These are phyloP conservation scores for Coprinopsis marcescibilis DNA, from an alignment of 768 basidiomycete genomes.

Conservation along the genomic window DNA sequence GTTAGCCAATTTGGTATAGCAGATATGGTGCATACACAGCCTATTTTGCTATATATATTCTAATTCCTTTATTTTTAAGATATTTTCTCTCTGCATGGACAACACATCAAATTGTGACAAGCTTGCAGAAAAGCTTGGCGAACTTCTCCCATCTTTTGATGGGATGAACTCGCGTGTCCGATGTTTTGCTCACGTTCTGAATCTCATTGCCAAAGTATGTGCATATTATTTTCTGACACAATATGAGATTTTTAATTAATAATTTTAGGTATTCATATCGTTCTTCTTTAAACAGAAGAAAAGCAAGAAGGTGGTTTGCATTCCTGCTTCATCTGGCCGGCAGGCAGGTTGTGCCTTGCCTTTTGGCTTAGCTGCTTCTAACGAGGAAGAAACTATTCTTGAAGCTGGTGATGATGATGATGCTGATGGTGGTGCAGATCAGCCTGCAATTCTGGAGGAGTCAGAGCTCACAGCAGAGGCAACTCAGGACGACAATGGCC, in stretches of 20 bases:
- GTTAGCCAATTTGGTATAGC: constrained; percentile 22
- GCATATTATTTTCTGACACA: background rate
- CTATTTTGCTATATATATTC: constrained; percentile 2
- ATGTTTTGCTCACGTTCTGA: constrained; percentile 28
- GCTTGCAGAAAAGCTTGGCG: too few relatives aligned
- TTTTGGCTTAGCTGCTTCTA: constrained; percentile 6
- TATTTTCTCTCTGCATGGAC: constrained; percentile 25
- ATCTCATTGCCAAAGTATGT: constrained; percentile 28
- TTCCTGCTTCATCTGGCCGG: constrained; percentile 2
- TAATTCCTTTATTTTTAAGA: constrained; percentile 15
- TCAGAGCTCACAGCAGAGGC: too few relatives aligned
- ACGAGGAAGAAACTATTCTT: constrained; percentile 10
- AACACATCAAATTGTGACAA: constrained; percentile 27
- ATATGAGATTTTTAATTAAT: constrained; percentile 7
- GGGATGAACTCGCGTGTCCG: constrained; percentile 14
- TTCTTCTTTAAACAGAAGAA: constrained; percentile 23
- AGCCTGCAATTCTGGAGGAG: too few relatives aligned
- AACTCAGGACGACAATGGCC: constrained; percentile 1
- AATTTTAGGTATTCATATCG: constrained; percentile 18
- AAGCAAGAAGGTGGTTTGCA: constrained; percentile 14
- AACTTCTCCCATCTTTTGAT: constrained; percentile 19
- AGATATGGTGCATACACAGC: constrained; percentile 21
- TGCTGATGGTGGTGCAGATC: too few relatives aligned
- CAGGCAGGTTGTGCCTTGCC: constrained; percentile 1
- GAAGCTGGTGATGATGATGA: constrained; percentile 3